Conservation (phyloP, 192 early-diverging fungal species). For the Gamsiella multidivaricata region DNA sequence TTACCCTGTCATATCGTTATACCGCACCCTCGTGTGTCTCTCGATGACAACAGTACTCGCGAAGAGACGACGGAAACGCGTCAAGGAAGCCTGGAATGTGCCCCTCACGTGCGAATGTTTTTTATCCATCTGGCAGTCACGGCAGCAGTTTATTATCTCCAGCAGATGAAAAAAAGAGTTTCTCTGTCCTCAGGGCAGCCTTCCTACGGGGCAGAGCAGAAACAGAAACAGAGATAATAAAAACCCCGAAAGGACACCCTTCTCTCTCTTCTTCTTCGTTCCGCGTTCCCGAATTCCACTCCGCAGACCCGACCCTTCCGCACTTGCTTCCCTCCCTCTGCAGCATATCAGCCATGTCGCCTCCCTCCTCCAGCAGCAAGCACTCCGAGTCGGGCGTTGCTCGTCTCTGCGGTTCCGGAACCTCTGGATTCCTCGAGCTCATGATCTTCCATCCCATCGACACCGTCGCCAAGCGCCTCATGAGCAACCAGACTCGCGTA, state of each 20-base stretch:
- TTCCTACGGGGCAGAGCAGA: neutral
- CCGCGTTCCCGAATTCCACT: conserved; percentile 16
- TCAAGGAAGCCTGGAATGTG: too few species aligned
- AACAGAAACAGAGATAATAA: neutral
- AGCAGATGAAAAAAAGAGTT: neutral
- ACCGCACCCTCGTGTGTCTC: too few species aligned
- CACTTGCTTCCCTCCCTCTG: conserved; percentile 1
- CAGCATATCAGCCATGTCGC: conserved; percentile 52
- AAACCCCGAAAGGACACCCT: too few species aligned
- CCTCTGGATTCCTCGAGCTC: conserved; percentile 94
- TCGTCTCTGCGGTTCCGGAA: conserved; percentile 89
- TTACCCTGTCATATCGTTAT: too few species aligned
- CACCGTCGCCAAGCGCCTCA: conserved; percentile 98
- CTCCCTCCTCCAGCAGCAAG: conserved; percentile 67
- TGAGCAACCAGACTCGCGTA: conserved; percentile 92
- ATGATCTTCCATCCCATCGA: conserved; percentile 98
- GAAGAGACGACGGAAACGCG: too few species aligned
- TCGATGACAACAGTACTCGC: too few species aligned
- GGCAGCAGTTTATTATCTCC: neutral
- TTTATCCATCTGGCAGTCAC: conserved; percentile 20
- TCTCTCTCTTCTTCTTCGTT: conserved; percentile 4
- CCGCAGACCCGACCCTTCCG: neutral
- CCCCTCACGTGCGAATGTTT: neutral
- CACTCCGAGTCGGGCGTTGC: conserved; percentile 90
- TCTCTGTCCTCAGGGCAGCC: neutral